phyloP scores from a whole-genome alignment of 768 basidiomycete genomes.

The Lyophyllum decastes region DNA sequence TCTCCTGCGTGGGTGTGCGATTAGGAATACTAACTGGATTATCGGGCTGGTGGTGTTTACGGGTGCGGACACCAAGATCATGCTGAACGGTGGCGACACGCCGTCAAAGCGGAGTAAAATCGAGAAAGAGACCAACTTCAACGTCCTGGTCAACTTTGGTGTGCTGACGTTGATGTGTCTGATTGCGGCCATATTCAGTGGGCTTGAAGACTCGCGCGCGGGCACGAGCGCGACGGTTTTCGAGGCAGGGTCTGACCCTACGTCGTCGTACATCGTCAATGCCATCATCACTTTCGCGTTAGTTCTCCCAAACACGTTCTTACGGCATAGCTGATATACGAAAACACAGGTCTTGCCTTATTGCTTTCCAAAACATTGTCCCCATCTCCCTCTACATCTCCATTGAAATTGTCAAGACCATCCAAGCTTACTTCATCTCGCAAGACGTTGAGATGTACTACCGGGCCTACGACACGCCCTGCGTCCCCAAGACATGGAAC shows the following conservation, averaged over 20 bases:
- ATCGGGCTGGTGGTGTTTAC: constrained; percentile 95
- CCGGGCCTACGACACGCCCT: constrained; percentile 79
- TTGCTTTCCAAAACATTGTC: constrained; percentile 97
- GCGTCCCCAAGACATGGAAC: constrained; percentile 97
- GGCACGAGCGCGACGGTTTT: constrained; percentile 74
- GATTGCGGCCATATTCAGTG: constrained; percentile 74
- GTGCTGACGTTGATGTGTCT: constrained; percentile 78
- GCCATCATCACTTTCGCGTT: constrained; percentile 90
- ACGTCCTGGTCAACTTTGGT: constrained; percentile 91
- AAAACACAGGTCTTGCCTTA: constrained; percentile 76
- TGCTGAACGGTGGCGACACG: constrained; percentile 89
- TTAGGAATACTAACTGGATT: constrained; percentile 91
- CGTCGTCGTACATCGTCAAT: constrained; percentile 63
- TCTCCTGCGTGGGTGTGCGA: constrained; percentile 85
- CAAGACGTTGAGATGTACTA: constrained; percentile 98
- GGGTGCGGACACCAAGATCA: constrained; percentile 90
- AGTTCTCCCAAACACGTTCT: constrained; percentile 32
- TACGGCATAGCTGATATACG: constrained; percentile 1
- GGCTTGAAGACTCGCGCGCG: constrained; percentile 59
- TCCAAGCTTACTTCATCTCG: constrained; percentile 95
- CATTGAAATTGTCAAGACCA: constrained; percentile 97
- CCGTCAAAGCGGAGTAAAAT: constrained; percentile 97
- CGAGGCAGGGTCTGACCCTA: constrained; percentile 66
- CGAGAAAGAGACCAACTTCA: constrained; percentile 98
- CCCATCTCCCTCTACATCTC: constrained; percentile 96